A percentile compares a stretch with the other conserved stretches of the same genome.
Evolutionary conservation across 1,284 basidiomycete genomes (phyloP).

Genomic region (Austroboletus novae-zelandiae): DNA sequence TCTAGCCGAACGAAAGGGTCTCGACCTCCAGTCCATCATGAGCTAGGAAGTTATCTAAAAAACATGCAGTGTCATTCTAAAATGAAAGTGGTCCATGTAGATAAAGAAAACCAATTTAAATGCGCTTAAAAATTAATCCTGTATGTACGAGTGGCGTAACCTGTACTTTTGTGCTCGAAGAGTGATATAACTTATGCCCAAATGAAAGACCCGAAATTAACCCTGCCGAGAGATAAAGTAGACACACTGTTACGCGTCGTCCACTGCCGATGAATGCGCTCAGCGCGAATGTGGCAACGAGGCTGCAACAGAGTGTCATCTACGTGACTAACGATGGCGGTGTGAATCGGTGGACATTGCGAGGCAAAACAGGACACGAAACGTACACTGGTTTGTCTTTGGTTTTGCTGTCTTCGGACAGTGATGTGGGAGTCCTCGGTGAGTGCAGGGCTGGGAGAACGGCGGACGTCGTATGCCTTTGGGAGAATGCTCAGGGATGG

Average conservation of each 20-base stretch:
- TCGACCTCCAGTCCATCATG: slow-evolving; percentile 2
- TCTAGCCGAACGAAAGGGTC: slow-evolving; percentile 3
- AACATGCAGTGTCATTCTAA: slow-evolving; percentile 4
- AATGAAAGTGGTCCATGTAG: slow-evolving; percentile 16
- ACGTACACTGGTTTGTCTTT: slow-evolving; percentile 23
- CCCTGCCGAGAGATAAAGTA: slow-evolving; percentile 22
- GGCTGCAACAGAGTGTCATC: slow-evolving; percentile 17
- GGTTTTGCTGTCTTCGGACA: slow-evolving; percentile 29
- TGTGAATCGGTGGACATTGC: slow-evolving; percentile 14
- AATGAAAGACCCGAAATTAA: slow-evolving; percentile 24
- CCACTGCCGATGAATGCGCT: slow-evolving; percentile 22
- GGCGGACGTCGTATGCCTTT: slow-evolving; percentile 30
- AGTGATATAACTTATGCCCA: slow-evolving; percentile 30
- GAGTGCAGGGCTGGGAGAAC: slow-evolving; percentile 31
- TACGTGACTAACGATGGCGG: slow-evolving; percentile 25
- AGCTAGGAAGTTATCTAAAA: slow-evolving; percentile 8
- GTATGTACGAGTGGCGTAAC: slow-evolving; percentile 15
- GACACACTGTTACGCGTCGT: slow-evolving; percentile 8
- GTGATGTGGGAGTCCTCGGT: slow-evolving; percentile 32
- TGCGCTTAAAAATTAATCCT: slow-evolving; percentile 5
- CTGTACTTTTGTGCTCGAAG: slow-evolving; percentile 22
- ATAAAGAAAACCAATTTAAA: slow-evolving; percentile 5
- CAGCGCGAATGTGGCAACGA: slow-evolving; percentile 20
- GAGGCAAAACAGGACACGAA: not conserved
- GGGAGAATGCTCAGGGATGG: slow-evolving; percentile 7